Evolutionary conservation across 2,329 filamentous ascomycete species (phyloP).

Genomic region (Nigrospora oryzae): DNA sequence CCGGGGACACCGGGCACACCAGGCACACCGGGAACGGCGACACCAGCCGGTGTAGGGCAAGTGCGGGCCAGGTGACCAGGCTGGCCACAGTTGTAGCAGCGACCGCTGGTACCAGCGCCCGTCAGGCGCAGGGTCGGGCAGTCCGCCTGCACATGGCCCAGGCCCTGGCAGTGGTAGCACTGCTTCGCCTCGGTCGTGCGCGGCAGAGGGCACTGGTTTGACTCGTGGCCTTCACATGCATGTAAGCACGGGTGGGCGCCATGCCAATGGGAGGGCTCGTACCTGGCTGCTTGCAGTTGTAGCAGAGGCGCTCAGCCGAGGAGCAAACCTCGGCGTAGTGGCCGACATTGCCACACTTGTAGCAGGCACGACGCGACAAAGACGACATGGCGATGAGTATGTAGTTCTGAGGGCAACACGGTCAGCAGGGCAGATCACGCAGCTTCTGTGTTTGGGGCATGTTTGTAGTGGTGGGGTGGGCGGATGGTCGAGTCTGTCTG

Average conservation of each 20-base stretch:
- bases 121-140: constrained; percentile 93
- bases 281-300: constrained; percentile 96
- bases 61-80: constrained; percentile 88
- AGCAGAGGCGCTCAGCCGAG: constrained; percentile 95
- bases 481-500: constrained; percentile 10
- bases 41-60: constrained; percentile 67
- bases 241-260: not conserved
- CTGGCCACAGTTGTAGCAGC: constrained; percentile 96
- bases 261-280: constrained; percentile 4
- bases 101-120: constrained; percentile 71
- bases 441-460: constrained; percentile 16
- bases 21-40: constrained; percentile 13
- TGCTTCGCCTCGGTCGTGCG: constrained; percentile 98
- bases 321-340: constrained; percentile 89
- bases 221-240: constrained; percentile 70
- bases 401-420: constrained; percentile 18
- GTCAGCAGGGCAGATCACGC: constrained; percentile 25
- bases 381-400: constrained; percentile 56
- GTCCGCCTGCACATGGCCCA: constrained; percentile 97
- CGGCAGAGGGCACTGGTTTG: constrained; percentile 92
- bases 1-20: not conserved
- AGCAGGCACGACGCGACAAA: constrained; percentile 74
- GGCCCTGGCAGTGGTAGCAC: constrained; percentile 98
- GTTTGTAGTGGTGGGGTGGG: constrained; percentile 23
- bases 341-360: constrained; percentile 76